phyloP scores from a whole-genome alignment of 1,284 basidiomycete genomes.

The Ceratobasidium sp. region DNA sequence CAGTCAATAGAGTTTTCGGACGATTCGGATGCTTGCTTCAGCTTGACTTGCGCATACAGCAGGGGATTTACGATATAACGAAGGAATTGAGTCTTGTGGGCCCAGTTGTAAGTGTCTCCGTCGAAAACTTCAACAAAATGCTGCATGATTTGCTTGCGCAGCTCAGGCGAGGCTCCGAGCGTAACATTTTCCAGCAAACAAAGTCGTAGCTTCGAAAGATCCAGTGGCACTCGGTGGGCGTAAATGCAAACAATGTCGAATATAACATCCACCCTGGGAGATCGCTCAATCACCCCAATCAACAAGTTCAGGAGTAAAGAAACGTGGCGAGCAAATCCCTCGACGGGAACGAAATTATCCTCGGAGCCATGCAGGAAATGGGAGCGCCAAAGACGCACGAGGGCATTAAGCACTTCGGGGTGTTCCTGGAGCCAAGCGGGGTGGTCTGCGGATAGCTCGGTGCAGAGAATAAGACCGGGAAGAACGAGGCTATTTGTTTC shows the following conservation, averaged over 20 bases:
- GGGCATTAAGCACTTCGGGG: conserved; percentile 65
- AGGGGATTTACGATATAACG: conserved; percentile 90
- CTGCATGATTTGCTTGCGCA: conserved; percentile 81
- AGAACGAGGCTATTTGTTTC: conserved; percentile 62
- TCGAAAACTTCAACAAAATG: conserved; percentile 87
- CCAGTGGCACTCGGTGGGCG: conserved; percentile 80
- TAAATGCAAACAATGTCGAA: conserved; percentile 88
- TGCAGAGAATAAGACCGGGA: conserved; percentile 75
- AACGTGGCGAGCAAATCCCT: conserved; percentile 54
- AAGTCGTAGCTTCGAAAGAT: conserved; percentile 78
- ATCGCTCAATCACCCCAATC: conserved; percentile 43
- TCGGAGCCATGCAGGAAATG: conserved; percentile 48
- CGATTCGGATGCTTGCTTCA: conserved; percentile 39
- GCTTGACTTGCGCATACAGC: conserved; percentile 63
- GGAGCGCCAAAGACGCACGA: conserved; percentile 75
- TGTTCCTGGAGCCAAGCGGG: conserved; percentile 77
- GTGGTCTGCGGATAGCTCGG: conserved; percentile 72
- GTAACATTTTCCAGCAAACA: conserved; percentile 91
- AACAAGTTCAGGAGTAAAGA: conserved; percentile 40
- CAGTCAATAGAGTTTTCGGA: conserved; percentile 59
- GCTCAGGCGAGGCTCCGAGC: conserved; percentile 57
- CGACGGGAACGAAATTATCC: conserved; percentile 48
- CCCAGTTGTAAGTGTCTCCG: conserved; percentile 67
- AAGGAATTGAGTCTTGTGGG: conserved; percentile 85
- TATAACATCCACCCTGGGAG: conserved; percentile 68